phyloP scores from a whole-genome alignment of 2,329 filamentous ascomycete species.

The Curvularia eragrostidis region DNA sequence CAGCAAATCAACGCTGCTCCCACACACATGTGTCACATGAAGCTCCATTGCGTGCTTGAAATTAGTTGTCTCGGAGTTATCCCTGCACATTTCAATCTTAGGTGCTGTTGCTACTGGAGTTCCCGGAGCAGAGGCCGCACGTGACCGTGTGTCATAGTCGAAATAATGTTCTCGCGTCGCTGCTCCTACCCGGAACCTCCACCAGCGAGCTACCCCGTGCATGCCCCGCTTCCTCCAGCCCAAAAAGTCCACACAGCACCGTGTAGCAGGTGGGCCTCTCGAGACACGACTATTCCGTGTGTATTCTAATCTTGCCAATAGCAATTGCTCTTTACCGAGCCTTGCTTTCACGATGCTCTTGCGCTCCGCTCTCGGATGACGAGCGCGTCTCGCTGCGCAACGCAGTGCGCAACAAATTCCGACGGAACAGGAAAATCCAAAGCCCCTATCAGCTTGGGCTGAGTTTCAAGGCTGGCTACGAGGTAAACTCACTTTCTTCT shows the following conservation, averaged over 20 bases:
- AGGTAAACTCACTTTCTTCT: slow-evolving; percentile 49
- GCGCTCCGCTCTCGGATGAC: slow-evolving; percentile 61
- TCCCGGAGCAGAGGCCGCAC: too few relatives aligned
- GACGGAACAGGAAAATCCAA: slow-evolving; percentile 63
- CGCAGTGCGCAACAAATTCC: slow-evolving; percentile 68
- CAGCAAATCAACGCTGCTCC: too few relatives aligned
- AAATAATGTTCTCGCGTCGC: slow-evolving; percentile 23
- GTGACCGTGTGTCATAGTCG: slow-evolving; percentile 30
- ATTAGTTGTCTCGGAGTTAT: too few relatives aligned
- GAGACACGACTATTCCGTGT: slow-evolving; percentile 4
- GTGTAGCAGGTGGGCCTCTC: slow-evolving; percentile 57
- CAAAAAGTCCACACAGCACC: slow-evolving; percentile 58
- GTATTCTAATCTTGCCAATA: slow-evolving; percentile 36
- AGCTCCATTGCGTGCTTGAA: too few relatives aligned
- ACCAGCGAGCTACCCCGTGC: slow-evolving; percentile 39
- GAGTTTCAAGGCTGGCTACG: slow-evolving; percentile 72
- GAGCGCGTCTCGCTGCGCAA: slow-evolving; percentile 61
- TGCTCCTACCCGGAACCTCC: slow-evolving; percentile 13
- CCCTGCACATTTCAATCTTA: too few relatives aligned
- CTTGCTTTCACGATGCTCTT: slow-evolving; percentile 65
- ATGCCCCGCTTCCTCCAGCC: slow-evolving; percentile 57
- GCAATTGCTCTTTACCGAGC: slow-evolving; percentile 76
- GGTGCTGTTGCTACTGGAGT: too few relatives aligned
- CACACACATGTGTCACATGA: too few relatives aligned
- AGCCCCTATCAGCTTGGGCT: slow-evolving; percentile 67